Evolutionary conservation across 495 filamentous ascomycete genomes (phyloP).

Genomic region (Xylaria sp.): DNA sequence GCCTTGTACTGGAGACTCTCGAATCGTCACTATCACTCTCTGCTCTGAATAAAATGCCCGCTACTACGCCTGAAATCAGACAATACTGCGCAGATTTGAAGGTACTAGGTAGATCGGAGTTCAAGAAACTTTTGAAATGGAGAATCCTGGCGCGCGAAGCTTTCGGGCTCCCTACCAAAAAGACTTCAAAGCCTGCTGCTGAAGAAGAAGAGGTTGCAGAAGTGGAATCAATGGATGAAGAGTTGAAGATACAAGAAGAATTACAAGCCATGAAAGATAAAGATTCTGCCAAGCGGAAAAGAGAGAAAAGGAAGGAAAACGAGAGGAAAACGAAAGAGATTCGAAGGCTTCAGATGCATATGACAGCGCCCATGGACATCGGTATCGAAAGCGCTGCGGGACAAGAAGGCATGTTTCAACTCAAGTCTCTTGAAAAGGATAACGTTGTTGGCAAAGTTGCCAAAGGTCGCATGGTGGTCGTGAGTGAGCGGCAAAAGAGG

Average conservation of each 20-base stretch:
- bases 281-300: conserved; percentile 75
- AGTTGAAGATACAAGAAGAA: conserved; percentile 86
- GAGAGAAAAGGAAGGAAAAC: conserved; percentile 81
- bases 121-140: conserved; percentile 92
- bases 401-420: conserved; percentile 79
- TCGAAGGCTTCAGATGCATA: conserved; percentile 92
- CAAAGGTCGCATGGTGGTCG: conserved; percentile 75
- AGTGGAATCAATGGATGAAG: conserved; percentile 90
- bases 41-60: conserved; percentile 85
- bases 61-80: conserved; percentile 88
- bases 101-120: conserved; percentile 91
- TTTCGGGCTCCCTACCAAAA: conserved; percentile 86
- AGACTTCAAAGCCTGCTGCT: conserved; percentile 53
- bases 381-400: conserved; percentile 86
- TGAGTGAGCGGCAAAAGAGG: conserved; percentile 61
- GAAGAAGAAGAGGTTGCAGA: conserved; percentile 74
- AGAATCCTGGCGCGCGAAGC: conserved; percentile 86
- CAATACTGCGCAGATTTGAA: conserved; percentile 88
- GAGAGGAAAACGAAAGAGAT: conserved; percentile 91
- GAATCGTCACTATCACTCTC: conserved; percentile 87
- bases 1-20: conserved; percentile 78
- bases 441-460: conserved; percentile 72
- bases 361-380: conserved; percentile 95
- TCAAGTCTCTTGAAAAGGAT: conserved; percentile 79
- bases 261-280: conserved; percentile 80